Evolutionary conservation across 2,329 filamentous ascomycete species (phyloP).

Genomic region (Meredithiella fracta): DNA sequence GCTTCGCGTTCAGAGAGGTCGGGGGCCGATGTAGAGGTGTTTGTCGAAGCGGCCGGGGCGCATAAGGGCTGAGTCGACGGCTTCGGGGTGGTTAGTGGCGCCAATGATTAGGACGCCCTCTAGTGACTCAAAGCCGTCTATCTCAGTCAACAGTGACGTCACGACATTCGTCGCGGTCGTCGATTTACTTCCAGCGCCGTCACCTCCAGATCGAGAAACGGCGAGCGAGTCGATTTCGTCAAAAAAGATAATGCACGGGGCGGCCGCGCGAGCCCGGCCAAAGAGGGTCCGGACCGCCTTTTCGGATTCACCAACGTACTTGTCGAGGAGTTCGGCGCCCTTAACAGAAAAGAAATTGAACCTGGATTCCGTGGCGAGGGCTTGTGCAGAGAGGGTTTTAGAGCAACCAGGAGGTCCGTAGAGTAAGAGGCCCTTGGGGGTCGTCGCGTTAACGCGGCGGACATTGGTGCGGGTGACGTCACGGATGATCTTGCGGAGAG

Average conservation of each 20-base stretch:
- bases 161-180: constrained; percentile 59
- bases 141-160: constrained; percentile 79
- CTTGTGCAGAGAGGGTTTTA: constrained; percentile 83
- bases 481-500: constrained; percentile 34
- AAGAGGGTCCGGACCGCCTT: constrained; percentile 73
- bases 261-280: constrained; percentile 65
- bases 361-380: constrained; percentile 74
- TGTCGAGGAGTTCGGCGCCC: constrained; percentile 81
- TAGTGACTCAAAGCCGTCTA: constrained; percentile 82
- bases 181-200: constrained; percentile 21
- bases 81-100: constrained; percentile 79
- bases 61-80: constrained; percentile 70
- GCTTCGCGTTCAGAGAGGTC: constrained; percentile 55
- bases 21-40: constrained; percentile 71
- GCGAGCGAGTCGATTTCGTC: constrained; percentile 37
- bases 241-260: constrained; percentile 77
- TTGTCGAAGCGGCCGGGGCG: constrained; percentile 74
- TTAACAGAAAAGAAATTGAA: constrained; percentile 93
- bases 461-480: constrained; percentile 15
- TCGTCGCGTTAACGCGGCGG: constrained; percentile 30
- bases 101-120: constrained; percentile 75
- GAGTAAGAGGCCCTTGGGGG: constrained; percentile 68
- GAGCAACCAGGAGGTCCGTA: constrained; percentile 91
- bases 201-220: constrained; percentile 44
- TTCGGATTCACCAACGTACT: constrained; percentile 95